Evolutionary conservation across 2,329 filamentous ascomycete species (phyloP).

Genomic region (Aspergillus sp.): DNA sequence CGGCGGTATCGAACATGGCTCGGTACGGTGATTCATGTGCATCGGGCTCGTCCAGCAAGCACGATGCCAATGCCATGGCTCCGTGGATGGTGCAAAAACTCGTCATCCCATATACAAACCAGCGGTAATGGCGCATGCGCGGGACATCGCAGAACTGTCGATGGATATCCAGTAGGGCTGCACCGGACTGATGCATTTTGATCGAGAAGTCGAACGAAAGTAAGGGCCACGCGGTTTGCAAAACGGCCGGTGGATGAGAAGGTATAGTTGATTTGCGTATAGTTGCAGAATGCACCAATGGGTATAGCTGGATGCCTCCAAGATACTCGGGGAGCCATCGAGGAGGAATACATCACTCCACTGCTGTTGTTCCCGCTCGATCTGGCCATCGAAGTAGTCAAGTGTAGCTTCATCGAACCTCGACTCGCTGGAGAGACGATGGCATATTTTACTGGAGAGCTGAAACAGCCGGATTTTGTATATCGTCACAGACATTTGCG

Average conservation of each 20-base stretch:
- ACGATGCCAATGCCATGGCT: constrained; percentile 16
- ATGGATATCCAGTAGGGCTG: constrained; percentile 16
- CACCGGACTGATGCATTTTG: constrained; percentile 13
- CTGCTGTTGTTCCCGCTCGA: constrained; percentile 11
- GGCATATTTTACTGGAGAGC: constrained; percentile 20
- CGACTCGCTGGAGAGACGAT: constrained; percentile 6
- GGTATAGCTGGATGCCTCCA: constrained; percentile 15
- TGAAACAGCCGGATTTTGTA: constrained; percentile 22
- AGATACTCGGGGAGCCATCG: constrained; percentile 9
- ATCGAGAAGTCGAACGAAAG: constrained; percentile 6
- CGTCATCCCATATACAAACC: constrained; percentile 19
- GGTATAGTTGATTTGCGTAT: constrained; percentile 24
- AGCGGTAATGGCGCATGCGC: constrained; percentile 14
- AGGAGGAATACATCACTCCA: constrained; percentile 12
- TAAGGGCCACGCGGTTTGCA: constrained; percentile 3
- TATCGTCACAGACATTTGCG: constrained; percentile 27
- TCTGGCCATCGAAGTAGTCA: constrained; percentile 5
- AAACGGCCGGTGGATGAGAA: constrained; percentile 21
- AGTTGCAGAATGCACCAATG: constrained; percentile 22
- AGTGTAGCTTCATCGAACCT: constrained; percentile 6
- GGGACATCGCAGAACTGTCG: constrained; percentile 13
- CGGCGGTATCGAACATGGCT: not conserved
- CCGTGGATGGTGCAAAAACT: constrained; percentile 21
- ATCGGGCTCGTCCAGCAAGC: constrained; percentile 5
- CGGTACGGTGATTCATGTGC: not conserved